Evolutionary conservation across 2,329 filamentous ascomycete genomes (phyloP).

Genomic region (Diaporthe citri): DNA sequence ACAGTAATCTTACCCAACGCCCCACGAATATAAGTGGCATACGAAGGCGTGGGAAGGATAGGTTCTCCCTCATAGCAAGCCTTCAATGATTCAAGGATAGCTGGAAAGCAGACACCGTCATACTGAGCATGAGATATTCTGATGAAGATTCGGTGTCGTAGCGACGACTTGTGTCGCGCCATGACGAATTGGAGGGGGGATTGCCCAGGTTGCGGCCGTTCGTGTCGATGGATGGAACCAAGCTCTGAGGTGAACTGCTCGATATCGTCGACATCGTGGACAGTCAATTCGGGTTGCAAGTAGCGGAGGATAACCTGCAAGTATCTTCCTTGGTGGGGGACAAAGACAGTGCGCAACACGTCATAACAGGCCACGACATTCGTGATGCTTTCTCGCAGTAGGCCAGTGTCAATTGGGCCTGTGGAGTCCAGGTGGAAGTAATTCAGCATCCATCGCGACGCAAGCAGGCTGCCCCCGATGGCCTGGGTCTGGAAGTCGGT

Average conservation of each 20-base stretch:
- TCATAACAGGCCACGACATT: conserved; percentile 1
- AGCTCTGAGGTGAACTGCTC: conserved; percentile 6
- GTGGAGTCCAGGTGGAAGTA: conserved; percentile 2
- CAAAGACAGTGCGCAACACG: conserved; percentile 8
- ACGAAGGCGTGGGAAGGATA: not conserved
- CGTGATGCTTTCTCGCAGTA: not conserved
- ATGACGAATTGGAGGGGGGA: not conserved
- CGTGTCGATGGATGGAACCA: not conserved
- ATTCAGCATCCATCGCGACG: conserved; percentile 11
- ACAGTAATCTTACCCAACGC: not conserved
- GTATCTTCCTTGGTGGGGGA: conserved; percentile 1
- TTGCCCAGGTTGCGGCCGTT: not conserved
- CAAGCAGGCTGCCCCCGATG: conserved; percentile 21
- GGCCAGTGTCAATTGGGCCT: not conserved
- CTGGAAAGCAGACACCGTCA: conserved; percentile 61
- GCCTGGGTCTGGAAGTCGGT: conserved; percentile 46
- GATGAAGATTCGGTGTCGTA: conserved; percentile 25
- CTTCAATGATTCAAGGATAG: conserved; percentile 56
- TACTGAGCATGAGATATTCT: conserved; percentile 63
- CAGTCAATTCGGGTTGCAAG: not conserved
- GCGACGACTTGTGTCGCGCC: not conserved
- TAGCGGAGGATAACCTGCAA: conserved; percentile 7
- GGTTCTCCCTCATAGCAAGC: conserved; percentile 49
- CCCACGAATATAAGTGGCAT: not conserved
- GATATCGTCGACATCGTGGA: conserved; percentile 12